These are phyloP conservation scores for Saitozyma podzolica DNA, from an alignment of 768 basidiomycete species.

Conservation along the genomic window DNA sequence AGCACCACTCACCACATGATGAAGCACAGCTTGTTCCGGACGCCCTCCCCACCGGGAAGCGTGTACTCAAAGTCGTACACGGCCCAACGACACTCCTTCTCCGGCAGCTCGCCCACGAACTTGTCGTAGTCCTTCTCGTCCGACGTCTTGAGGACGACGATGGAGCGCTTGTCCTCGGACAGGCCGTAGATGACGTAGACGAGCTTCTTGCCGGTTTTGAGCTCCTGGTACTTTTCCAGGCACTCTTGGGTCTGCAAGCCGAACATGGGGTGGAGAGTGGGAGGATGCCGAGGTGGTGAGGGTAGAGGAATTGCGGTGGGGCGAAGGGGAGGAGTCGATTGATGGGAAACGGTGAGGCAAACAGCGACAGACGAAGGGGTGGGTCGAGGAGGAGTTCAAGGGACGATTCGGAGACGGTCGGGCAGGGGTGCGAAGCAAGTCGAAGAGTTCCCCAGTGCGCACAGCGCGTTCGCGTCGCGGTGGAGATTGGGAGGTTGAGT, in stretches of 20 bases:
- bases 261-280: slow-evolving; percentile 14
- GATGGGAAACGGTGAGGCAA: background rate
- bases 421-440: no score
- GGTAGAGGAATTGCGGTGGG: slow-evolving; percentile 14
- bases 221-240: slow-evolving; percentile 62
- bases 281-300: background rate
- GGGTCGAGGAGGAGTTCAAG: background rate
- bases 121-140: slow-evolving; percentile 63
- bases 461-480: no score
- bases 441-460: no score
- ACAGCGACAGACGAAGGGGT: background rate
- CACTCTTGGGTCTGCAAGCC: slow-evolving; percentile 65
- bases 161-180: slow-evolving; percentile 57
- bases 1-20: slow-evolving; percentile 72
- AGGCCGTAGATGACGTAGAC: slow-evolving; percentile 84
- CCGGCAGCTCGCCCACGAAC: slow-evolving; percentile 73
- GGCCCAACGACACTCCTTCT: slow-evolving; percentile 77
- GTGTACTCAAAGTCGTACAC: slow-evolving; percentile 87
- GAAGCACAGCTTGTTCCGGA: slow-evolving; percentile 83
- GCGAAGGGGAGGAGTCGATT: background rate
- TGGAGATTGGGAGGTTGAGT: no score
- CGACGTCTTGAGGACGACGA: slow-evolving; percentile 72
- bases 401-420: no score
- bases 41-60: slow-evolving; percentile 62
- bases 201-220: slow-evolving; percentile 73